Base-by-base conservation (phyloP, 2,329 filamentous ascomycete genomes). In the Exophiala spinifera region DNA sequence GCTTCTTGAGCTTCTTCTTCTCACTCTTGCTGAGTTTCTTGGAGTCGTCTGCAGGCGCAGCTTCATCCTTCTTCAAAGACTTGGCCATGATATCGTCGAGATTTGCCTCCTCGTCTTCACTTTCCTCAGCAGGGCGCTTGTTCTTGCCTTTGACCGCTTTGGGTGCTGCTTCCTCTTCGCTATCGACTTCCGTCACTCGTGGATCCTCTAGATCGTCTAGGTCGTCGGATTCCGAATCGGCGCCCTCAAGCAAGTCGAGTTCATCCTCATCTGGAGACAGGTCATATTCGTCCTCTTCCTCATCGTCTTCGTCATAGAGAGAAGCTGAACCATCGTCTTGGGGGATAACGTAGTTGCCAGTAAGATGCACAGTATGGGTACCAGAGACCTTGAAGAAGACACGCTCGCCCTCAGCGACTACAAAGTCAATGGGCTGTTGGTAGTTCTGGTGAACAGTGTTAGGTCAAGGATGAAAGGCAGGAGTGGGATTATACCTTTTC, bases 1-100 rank as follows among this genome's bases (percentile, higher is more conserved):
- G 82, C 82, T 95, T 95, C 87, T 99, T 97, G 67, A 88, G 82
- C 74, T 96, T 96, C 86, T 97, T 97, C 70, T 88, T 84, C 74
- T 97, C 89, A 80, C 96, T 96, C 83, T 96, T 96, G 82, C 85
- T 91, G 61, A 91, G 81, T 78, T 91, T 91, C 61, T 64, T 63
- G 64, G 80, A 70, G 65, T 53, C 57, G 62, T 83, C 82, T 36
- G 66, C 71, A 20, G 46, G 44, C 20, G 52, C 28, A 14, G 46
- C 66, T 62, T 76, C 75, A n/a, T 70, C 69, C 60, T 76, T 74
- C 68, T 84, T 79, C 63, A 74, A 70, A 56, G 79, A 80, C 76
- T 94, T 92, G 72, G 85, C 81, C 67, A 96, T 95, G 72, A 96
- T 75, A 62, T 89, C 88, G 66, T 96, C 91, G 21, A 96, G 86